A percentile compares a stretch with the other conserved stretches of the same genome.
These are phyloP conservation scores for Arachis hypogaea DNA, from an alignment of 306 rosid genomes.

Conservation along the genomic window DNA sequence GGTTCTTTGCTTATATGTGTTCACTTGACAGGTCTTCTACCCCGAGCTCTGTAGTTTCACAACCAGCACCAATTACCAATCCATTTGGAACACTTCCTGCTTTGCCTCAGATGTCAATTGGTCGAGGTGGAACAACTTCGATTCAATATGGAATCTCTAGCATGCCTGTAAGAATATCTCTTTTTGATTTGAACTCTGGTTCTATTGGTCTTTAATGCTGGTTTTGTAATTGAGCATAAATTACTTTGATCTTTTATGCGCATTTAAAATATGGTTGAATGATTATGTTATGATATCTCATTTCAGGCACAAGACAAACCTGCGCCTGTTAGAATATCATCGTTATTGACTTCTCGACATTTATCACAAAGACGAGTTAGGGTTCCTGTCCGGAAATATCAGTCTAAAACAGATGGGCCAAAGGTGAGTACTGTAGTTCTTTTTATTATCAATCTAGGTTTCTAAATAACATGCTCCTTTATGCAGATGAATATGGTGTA, in stretches of 20 bases:
- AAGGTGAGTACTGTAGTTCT: constrained; percentile 57
- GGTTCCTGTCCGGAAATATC: constrained; percentile 81
- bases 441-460: constrained; percentile 17
- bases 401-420: constrained; percentile 72
- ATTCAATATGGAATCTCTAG: constrained; percentile 97
- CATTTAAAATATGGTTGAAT: neutral
- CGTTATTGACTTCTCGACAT: constrained; percentile 91
- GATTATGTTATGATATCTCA: constrained; percentile 21
- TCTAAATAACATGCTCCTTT: neutral
- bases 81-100: constrained; percentile 99
- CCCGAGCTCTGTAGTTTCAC: constrained; percentile 59
- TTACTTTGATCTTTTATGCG: constrained; percentile 3
- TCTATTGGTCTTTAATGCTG: constrained; percentile 11
- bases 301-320: constrained; percentile 81
- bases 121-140: constrained; percentile 78
- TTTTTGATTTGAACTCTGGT: constrained; percentile 31
- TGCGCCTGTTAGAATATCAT: constrained; percentile 74
- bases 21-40: constrained; percentile 58
- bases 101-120: constrained; percentile 94
- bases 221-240: constrained; percentile 15
- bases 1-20: constrained; percentile 1
- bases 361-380: constrained; percentile 82
- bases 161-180: constrained; percentile 74
- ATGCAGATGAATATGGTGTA: constrained; percentile 17
- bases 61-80: constrained; percentile 65